These are phyloP conservation scores for Fusarium bactridioides DNA, from an alignment of 2,329 filamentous ascomycete genomes.

Conservation along the genomic window DNA sequence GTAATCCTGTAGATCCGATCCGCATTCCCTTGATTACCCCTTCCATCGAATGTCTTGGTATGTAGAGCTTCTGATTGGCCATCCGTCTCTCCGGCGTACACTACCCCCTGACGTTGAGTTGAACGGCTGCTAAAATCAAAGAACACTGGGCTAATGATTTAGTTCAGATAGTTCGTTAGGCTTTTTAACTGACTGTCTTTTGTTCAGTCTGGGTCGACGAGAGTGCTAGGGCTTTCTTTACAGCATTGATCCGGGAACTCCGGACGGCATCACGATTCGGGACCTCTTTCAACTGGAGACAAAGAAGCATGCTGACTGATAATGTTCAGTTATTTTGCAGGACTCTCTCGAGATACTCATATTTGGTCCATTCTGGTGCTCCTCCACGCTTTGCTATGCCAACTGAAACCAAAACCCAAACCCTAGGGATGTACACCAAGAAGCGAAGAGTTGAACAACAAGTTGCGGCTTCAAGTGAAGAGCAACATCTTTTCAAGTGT, in stretches of 20 bases:
- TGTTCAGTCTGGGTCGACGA: background rate
- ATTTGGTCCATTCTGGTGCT: background rate
- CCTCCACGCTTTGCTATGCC: conserved; percentile 1
- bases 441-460: conserved; percentile 11
- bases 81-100: background rate
- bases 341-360: background rate
- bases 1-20: background rate
- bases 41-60: conserved; percentile 13
- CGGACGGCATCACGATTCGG: background rate
- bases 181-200: background rate
- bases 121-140: background rate
- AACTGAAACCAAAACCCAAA: background rate
- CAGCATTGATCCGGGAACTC: background rate
- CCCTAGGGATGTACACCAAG: conserved; percentile 16
- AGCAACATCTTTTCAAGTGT: background rate
- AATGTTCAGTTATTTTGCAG: background rate
- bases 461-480: background rate
- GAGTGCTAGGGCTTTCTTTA: background rate
- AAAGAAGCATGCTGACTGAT: background rate
- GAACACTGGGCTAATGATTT: background rate
- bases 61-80: conserved; percentile 13
- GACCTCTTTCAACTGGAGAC: background rate
- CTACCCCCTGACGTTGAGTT: background rate
- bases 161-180: background rate
- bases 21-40: conserved; percentile 22